A percentile compares a stretch with the other conserved stretches of the same genome.
phyloP scores from a whole-genome alignment of 2,329 filamentous ascomycete genomes.

The Ophiobolus disseminans region DNA sequence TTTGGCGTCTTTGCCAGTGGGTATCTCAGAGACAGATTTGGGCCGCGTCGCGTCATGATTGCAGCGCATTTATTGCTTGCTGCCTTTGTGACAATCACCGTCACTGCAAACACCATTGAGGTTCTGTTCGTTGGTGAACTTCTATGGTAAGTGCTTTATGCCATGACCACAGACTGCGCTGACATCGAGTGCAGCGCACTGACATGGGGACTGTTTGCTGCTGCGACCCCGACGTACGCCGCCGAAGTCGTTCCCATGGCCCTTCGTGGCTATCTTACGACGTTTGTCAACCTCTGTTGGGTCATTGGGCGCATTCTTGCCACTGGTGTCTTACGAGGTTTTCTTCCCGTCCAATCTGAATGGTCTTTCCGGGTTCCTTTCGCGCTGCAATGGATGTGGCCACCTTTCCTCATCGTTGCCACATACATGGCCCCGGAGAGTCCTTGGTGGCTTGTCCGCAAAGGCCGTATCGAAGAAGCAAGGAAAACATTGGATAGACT shows the following conservation, averaged over 20 bases:
- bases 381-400: slow-evolving; percentile 78
- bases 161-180: no score
- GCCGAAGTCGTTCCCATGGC: slow-evolving; percentile 70
- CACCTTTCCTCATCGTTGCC: slow-evolving; percentile 68
- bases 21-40: slow-evolving; percentile 47
- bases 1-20: slow-evolving; percentile 51
- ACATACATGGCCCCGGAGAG: slow-evolving; percentile 72
- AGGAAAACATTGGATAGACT: slow-evolving; percentile 69
- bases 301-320: slow-evolving; percentile 72
- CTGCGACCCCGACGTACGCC: slow-evolving; percentile 50
- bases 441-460: slow-evolving; percentile 76
- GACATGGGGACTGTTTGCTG: slow-evolving; percentile 50
- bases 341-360: slow-evolving; percentile 56
- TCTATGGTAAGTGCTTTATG: slow-evolving; percentile 41
- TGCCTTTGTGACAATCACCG: slow-evolving; percentile 12
- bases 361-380: slow-evolving; percentile 72
- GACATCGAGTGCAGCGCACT: neutral
- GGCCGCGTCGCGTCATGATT: slow-evolving; percentile 25
- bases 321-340: slow-evolving; percentile 70
- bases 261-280: slow-evolving; percentile 61
- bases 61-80: slow-evolving; percentile 6
- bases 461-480: slow-evolving; percentile 66
- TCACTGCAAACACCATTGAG: slow-evolving; percentile 46
- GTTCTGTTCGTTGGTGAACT: slow-evolving; percentile 66
- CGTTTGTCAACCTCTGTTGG: slow-evolving; percentile 76